Evolutionary conservation across 164 flowering plant species (phyloP).

Genomic region (Umbellularia californica): DNA sequence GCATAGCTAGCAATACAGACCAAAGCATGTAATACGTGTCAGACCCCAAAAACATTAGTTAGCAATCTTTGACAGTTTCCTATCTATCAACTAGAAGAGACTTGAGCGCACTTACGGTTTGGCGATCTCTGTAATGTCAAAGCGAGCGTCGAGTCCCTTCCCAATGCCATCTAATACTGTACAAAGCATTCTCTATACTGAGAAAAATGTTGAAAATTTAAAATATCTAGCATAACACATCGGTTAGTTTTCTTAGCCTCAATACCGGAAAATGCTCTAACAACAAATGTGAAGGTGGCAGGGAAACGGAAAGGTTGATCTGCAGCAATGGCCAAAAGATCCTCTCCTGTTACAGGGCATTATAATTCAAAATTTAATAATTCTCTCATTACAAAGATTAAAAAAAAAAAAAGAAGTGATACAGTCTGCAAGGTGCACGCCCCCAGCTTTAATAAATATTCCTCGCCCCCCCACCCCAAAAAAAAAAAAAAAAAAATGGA

Average conservation of each 20-base stretch:
- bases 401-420: too few relatives aligned
- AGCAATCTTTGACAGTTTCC: slow-evolving; percentile 3
- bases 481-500: too few relatives aligned
- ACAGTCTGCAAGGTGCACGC: neutral
- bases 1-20: slow-evolving; percentile 61
- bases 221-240: slow-evolving; percentile 5
- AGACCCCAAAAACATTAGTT: slow-evolving; percentile 10
- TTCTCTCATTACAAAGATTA: neutral
- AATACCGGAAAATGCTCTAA: slow-evolving; percentile 94
- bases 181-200: neutral
- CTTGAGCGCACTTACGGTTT: slow-evolving; percentile 75
- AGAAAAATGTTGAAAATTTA: slow-evolving; percentile 10
- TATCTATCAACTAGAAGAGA: neutral
- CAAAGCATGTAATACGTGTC: slow-evolving; percentile 3
- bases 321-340: slow-evolving; percentile 87
- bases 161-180: slow-evolving; percentile 98
- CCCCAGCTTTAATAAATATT: too few relatives aligned
- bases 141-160: slow-evolving; percentile 96
- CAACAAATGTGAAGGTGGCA: slow-evolving; percentile 98
- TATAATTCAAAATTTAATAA: slow-evolving; percentile 5
- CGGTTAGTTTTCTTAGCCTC: slow-evolving; percentile 1
- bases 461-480: too few relatives aligned
- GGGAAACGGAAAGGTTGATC: slow-evolving; percentile 99
- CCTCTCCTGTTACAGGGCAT: slow-evolving; percentile 70
- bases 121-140: slow-evolving; percentile 96